Base-by-base conservation (phyloP, 2,329 filamentous ascomycete species). In the Metarhizium brunneum region DNA sequence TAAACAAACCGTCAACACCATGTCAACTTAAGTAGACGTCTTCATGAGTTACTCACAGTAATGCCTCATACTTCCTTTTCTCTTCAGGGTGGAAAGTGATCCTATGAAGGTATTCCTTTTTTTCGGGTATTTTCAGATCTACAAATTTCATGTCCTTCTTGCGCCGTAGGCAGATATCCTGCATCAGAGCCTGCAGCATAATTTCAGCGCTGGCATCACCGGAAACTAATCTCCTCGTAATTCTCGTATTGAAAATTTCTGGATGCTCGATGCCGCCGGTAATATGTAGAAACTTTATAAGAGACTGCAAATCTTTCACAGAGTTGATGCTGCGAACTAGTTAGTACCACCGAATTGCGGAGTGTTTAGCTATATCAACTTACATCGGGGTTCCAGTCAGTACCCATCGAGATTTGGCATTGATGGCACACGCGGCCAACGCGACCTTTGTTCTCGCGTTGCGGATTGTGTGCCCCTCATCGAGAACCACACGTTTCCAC, bases 111-210 rank as follows among this genome's bases (percentile, higher is more conserved):
- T 87, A 91, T 65, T 92, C 90, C 1, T 84, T 86, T 64, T 95
- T 84, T 14, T 84, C 76, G 0, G 91, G 90, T 8, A 95, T 76
- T 59, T 84, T 87, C 20, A 95, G 74, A 61, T 95, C 89, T 53
- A 96, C 81, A 64, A 95, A 95, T 5, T 80, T 79, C 90, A 96
- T 95, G 55, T 92, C 86, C 68, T 96, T 96, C 69, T 85, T 87
- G 42, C 91, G 83, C 42, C 91, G 82, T 25, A 96, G 76, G 63
- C 88, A 94, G 50, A 95, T 80, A 18, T 87, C 84, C n/a, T 79
- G 78, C 83, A 95, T 92, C 48, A 95, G 77, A 5, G 83, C 79
- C 64, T 92, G 87, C 3, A 95, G 77, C 3, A 92, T 73, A 11
- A 78, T 69, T 50, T 83, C 84, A 13, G 84, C 86, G 38, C 77